phyloP scores from a whole-genome alignment of 805 yeast genomes.

The Ogataea nonfermentans region DNA sequence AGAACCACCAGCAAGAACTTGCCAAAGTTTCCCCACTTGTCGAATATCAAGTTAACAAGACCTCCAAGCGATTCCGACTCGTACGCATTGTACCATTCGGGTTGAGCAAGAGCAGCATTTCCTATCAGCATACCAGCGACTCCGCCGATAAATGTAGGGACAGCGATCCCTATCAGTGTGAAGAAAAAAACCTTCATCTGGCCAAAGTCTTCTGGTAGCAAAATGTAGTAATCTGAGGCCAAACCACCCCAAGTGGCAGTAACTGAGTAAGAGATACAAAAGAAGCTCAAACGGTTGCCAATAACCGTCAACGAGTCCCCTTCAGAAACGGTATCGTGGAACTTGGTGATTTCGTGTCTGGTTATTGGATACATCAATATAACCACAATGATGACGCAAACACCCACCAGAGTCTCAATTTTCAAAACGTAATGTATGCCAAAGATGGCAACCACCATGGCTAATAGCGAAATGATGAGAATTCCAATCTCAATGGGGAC shows the following conservation, averaged over 20 bases:
- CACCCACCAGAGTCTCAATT: constrained; percentile 65
- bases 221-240: constrained; percentile 79
- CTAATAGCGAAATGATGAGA: constrained; percentile 60
- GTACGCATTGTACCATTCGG: constrained; percentile 59
- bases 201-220: constrained; percentile 72
- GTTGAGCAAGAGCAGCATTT: constrained; percentile 56
- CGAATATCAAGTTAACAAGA: constrained; percentile 58
- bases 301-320: constrained; percentile 44
- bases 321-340: constrained; percentile 34
- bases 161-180: constrained; percentile 62
- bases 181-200: constrained; percentile 51
- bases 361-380: constrained; percentile 63
- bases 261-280: constrained; percentile 70
- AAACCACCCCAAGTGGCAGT: constrained; percentile 90
- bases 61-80: constrained; percentile 71
- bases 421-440: constrained; percentile 72
- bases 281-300: constrained; percentile 73
- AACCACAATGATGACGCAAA: constrained; percentile 69
- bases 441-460: constrained; percentile 67
- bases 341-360: constrained; percentile 42
- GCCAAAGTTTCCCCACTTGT: constrained; percentile 74
- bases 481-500: constrained; percentile 76
- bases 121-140: constrained; percentile 70
- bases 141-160: constrained; percentile 78
- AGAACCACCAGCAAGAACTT: constrained; percentile 69